phyloP scores from a whole-genome alignment of 164 flowering plant genomes.

The Echeveria elegans region DNA sequence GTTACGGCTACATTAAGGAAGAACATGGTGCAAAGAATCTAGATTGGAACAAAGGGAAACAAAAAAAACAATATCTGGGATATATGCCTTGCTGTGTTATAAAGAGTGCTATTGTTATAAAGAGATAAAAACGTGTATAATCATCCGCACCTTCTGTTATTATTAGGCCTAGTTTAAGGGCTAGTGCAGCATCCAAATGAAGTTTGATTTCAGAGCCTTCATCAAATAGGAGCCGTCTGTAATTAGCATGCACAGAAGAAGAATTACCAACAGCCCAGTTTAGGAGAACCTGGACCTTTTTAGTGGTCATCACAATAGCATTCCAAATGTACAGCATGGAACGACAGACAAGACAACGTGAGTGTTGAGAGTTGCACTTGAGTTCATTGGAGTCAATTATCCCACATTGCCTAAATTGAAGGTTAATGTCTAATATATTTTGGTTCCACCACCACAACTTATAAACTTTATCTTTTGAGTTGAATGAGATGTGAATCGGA shows the following conservation, averaged over 20 bases:
- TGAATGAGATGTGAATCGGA: too few relatives aligned
- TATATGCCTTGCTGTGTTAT: not conserved
- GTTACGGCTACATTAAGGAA: not conserved
- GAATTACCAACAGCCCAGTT: not conserved
- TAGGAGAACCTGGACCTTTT: not conserved
- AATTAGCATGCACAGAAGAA: not conserved
- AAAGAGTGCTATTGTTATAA: too few relatives aligned
- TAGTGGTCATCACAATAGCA: not conserved
- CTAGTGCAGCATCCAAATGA: not conserved
- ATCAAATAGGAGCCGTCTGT: not conserved
- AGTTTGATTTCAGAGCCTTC: not conserved
- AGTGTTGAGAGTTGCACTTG: too few relatives aligned
- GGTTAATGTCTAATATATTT: too few relatives aligned
- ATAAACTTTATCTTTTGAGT: too few relatives aligned
- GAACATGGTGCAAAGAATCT: conserved; percentile 7
- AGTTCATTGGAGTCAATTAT: too few relatives aligned
- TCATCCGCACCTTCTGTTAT: not conserved
- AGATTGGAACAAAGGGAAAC: not conserved
- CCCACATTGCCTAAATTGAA: too few relatives aligned
- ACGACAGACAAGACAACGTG: too few relatives aligned
- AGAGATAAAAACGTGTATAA: not conserved
- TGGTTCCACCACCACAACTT: too few relatives aligned
- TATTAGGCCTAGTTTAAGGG: not conserved
- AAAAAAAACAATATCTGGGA: too few relatives aligned
- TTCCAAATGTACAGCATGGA: not conserved